Evolutionary conservation across 768 basidiomycete species (phyloP).

Genomic region (Asterophora lycoperdoides): DNA sequence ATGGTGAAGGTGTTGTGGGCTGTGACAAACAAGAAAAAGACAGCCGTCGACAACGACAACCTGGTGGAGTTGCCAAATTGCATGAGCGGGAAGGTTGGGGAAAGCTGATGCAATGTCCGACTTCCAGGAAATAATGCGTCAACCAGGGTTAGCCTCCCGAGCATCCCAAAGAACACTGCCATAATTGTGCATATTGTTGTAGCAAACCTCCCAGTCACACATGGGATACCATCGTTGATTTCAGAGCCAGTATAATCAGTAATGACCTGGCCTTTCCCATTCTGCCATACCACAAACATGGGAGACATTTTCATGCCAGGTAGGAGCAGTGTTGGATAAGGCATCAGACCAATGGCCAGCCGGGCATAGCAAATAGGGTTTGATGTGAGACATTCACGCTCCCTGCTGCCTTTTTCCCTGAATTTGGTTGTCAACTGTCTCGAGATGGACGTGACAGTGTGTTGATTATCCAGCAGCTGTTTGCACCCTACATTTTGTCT

Average conservation of each 20-base stretch:
- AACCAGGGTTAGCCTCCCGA: not conserved
- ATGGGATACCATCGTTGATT: slow-evolving; percentile 16
- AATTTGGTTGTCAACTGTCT: not conserved
- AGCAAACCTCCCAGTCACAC: slow-evolving; percentile 18
- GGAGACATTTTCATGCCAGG: too few relatives aligned
- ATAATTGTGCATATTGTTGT: slow-evolving; percentile 22
- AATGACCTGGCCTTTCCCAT: slow-evolving; percentile 17
- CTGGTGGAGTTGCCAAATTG: slow-evolving; percentile 30
- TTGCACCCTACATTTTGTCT: too few relatives aligned
- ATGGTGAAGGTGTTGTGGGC: too few relatives aligned
- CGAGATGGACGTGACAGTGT: too few relatives aligned
- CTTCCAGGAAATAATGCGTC: slow-evolving; percentile 20
- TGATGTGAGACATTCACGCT: not conserved
- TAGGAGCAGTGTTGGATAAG: not conserved
- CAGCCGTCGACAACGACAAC: slow-evolving; percentile 23
- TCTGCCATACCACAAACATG: slow-evolving; percentile 18
- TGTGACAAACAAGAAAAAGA: slow-evolving; percentile 24
- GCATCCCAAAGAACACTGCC: slow-evolving; percentile 12
- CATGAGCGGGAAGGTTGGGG: slow-evolving; percentile 27
- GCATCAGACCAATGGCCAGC: slow-evolving; percentile 5
- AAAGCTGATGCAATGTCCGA: slow-evolving; percentile 20
- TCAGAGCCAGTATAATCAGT: slow-evolving; percentile 19
- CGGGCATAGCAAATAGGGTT: slow-evolving; percentile 1
- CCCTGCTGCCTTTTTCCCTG: not conserved
- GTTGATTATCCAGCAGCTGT: too few relatives aligned